Conservation (phyloP, 2,329 filamentous ascomycete genomes). For the Fusarium domesticum region DNA sequence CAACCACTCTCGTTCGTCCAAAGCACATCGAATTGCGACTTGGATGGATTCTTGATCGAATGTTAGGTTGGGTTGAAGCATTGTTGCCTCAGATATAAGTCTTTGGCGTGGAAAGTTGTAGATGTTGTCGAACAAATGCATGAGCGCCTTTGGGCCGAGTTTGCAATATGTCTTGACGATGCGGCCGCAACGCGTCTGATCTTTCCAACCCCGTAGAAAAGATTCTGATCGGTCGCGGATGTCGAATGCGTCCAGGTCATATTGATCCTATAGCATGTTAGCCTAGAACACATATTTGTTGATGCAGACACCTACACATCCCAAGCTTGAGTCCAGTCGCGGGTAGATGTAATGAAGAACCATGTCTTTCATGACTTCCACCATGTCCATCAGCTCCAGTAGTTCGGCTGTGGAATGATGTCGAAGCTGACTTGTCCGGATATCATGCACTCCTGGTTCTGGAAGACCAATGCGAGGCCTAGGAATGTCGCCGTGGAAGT, state of each 20-base stretch:
- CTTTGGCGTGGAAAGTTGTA: slow-evolving; percentile 45
- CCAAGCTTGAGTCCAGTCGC: slow-evolving; percentile 39
- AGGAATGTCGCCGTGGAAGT: slow-evolving; percentile 48
- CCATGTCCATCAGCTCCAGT: slow-evolving; percentile 45
- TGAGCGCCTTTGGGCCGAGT: slow-evolving; percentile 48
- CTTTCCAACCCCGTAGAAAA: slow-evolving; percentile 35
- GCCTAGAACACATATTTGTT: neutral
- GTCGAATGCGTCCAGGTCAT: slow-evolving; percentile 24
- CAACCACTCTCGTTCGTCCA: slow-evolving; percentile 39
- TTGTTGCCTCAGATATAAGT: slow-evolving; percentile 42
- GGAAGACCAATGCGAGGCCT: slow-evolving; percentile 38
- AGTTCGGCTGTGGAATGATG: slow-evolving; percentile 43
- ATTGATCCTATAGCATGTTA: slow-evolving; percentile 17
- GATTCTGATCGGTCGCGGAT: slow-evolving; percentile 30
- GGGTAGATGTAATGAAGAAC: slow-evolving; percentile 47
- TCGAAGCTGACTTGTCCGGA: slow-evolving; percentile 44
- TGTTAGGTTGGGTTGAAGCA: slow-evolving; percentile 42
- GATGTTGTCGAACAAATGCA: slow-evolving; percentile 46
- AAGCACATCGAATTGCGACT: slow-evolving; percentile 36
- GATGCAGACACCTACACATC: slow-evolving; percentile 31
- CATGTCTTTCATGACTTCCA: slow-evolving; percentile 44
- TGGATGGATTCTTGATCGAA: slow-evolving; percentile 46
- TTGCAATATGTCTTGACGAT: slow-evolving; percentile 48
- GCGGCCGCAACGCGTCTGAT: slow-evolving; percentile 38
- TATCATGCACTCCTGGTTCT: slow-evolving; percentile 39